phyloP scores from a whole-genome alignment of 2,329 filamentous ascomycete genomes.

The Pseudocercospora musae region DNA sequence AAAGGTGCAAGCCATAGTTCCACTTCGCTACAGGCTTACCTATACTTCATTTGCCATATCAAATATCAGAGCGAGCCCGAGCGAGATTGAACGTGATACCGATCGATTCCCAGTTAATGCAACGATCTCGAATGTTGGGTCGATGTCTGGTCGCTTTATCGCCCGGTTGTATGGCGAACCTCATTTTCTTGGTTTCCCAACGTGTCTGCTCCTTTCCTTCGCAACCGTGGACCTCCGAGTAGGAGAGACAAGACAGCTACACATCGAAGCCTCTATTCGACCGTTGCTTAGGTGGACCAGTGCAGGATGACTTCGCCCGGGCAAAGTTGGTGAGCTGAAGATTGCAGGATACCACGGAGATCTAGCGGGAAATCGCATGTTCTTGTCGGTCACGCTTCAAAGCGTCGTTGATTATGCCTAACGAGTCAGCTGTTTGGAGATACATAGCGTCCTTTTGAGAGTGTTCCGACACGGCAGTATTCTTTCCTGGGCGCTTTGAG shows the following conservation, averaged over 20 bases:
- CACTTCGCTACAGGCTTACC: conserved; percentile 1
- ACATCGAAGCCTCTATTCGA: neutral
- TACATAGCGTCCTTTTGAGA: no score
- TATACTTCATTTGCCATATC: neutral
- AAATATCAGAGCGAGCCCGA: neutral
- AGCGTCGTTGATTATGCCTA: no score
- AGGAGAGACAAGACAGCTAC: neutral
- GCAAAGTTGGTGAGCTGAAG: neutral
- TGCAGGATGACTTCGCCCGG: neutral
- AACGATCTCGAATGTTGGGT: neutral
- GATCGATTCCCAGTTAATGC: neutral
- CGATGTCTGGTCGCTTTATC: neutral
- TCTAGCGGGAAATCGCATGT: neutral
- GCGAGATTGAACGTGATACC: neutral
- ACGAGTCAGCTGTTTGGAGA: no score
- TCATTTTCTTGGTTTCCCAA: neutral
- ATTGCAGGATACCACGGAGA: neutral
- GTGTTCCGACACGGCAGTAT: no score
- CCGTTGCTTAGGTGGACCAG: neutral
- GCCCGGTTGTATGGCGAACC: neutral
- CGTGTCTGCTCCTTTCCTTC: neutral
- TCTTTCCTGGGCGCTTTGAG: no score
- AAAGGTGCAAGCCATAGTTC: conserved; percentile 19
- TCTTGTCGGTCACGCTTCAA: neutral
- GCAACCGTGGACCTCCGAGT: neutral